Evolutionary conservation across 176 grass and related monocot genomes (phyloP), one percentile per base, ranked within the genome.

Genomic region (Musa troglodytarum): DNA sequence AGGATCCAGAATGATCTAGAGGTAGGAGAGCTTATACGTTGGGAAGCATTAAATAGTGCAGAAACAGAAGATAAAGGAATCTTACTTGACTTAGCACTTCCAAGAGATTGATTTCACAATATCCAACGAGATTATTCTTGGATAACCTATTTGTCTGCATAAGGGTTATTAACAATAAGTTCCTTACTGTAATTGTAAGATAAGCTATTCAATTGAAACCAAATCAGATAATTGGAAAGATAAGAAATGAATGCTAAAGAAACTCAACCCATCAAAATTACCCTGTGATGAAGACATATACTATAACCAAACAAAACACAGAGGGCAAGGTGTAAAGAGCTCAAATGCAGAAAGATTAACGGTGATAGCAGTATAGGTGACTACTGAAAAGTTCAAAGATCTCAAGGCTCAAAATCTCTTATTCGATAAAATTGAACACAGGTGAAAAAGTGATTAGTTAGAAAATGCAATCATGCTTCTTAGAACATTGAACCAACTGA

Each of bases 91-190:
- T 87, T 58, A 99, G 90, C 76, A 99, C 57, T 63, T 94, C 84
- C 19, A 83, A 89, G 76, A 99, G 82, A 87, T 99, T 83, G 76
- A 99, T 87, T 75, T 99, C 90, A 63, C 95, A 99, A 74, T 94
- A 99, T 75, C 95, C 95, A 86, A 99, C 86, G 75, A 99, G 81
- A 82, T 86, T 99, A 80, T 82, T 99, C 80, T 86, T 99, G 10
- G 90, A 91, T 58, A 99, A 99, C 51, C 83, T 81, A 51, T 99
- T 99, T 61, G 88, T 91, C 95, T 99, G 81, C 63, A 70, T 17
- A 77, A 69, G 55, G 34, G 13, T 74, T 87, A 82, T 54, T 22
- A 17, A 66, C 1, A 80, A 20, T n/a, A 53, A 51, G 1, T 52
- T 23, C 16, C 51, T 19, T 19, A 6, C 73, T 22, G n/a, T 53